Evolutionary conservation across 768 basidiomycete genomes (phyloP), one percentile per base, ranked within the genome.

Genomic region (Boletus pseudo-olivaceus): DNA sequence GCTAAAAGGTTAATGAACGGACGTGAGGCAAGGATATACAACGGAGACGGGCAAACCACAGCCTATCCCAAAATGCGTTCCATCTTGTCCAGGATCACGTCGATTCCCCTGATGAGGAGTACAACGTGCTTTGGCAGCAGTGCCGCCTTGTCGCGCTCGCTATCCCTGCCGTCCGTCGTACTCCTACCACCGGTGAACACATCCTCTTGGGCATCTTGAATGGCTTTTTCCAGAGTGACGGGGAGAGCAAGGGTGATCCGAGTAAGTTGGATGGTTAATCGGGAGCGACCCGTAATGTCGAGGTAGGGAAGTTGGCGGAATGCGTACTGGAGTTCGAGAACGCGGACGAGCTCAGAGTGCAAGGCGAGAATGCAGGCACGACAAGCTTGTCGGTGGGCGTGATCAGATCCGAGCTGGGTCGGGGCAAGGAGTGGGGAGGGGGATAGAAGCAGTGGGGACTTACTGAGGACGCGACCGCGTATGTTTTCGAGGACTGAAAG

Each of bases 281-380:
- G 82, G 3, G 85, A 84, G 14, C 92, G 85, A 14, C 86, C 85
- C 45, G 84, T 75, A 54, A 93, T 71, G 68, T 92, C 88, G 58
- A 92, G 80, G 64, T 90, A 93, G 12, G 87, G 82, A 26, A 93
- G 78, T 47, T 83, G 78, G 26, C 85, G 82, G 55, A 94, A 85
- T 7, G 82, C 81, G 59, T 84, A 82, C 62, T 92, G 91, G 20
- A 92, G 78, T 64, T 93, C 90, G 57, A 92, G 79, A n/a, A 92
- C 80, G 37, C 85, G 82, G n/a, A 80, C 74, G 53, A 92, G 78
- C 62, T 90, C 84, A 20, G 82, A 72, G 66, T 87, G 85, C 10
- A 94, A 77, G 4, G 88, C 81, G 54, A 85, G 77, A 17, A 92
- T 77, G 67, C 90, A 91, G 27, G 85, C 84, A 30, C 87, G 84